phyloP scores from a whole-genome alignment of 305 asterid species.

The Fraxinus platypoda region DNA sequence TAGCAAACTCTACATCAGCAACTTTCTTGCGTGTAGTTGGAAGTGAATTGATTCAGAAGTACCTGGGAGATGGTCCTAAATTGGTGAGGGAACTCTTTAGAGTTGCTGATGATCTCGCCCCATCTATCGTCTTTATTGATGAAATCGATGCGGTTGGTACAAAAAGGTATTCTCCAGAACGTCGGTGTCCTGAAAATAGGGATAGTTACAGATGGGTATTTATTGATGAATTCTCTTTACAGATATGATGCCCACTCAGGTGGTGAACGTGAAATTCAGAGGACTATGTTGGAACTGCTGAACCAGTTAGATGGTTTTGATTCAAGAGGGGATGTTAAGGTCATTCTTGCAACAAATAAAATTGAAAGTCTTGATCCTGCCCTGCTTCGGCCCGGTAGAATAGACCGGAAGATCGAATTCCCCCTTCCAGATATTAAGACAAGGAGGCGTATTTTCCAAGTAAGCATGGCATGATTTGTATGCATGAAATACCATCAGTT shows the following conservation, averaged over 20 bases:
- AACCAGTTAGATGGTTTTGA: slow-evolving; percentile 74
- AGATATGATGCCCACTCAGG: slow-evolving; percentile 97
- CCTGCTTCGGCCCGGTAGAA: slow-evolving; percentile 84
- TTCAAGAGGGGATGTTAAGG: slow-evolving; percentile 90
- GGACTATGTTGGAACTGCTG: slow-evolving; percentile 85
- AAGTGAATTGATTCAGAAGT: slow-evolving; percentile 84
- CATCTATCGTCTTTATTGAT: slow-evolving; percentile 88
- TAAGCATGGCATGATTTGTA: slow-evolving; percentile 23
- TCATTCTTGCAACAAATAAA: slow-evolving; percentile 86
- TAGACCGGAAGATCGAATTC: slow-evolving; percentile 81
- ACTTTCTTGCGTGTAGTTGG: slow-evolving; percentile 96
- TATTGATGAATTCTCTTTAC: slow-evolving; percentile 10
- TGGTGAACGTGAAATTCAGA: slow-evolving; percentile 93
- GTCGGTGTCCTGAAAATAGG: slow-evolving; percentile 7
- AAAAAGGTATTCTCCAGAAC: slow-evolving; percentile 52
- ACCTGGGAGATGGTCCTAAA: slow-evolving; percentile 93
- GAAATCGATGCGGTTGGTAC: slow-evolving; percentile 96
- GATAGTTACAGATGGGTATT: not conserved
- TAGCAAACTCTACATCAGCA: slow-evolving; percentile 92
- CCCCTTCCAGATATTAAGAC: slow-evolving; percentile 96
- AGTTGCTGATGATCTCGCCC: slow-evolving; percentile 92
- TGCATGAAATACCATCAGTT: not conserved
- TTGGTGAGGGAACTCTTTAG: slow-evolving; percentile 89
- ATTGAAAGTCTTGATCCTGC: slow-evolving; percentile 90
- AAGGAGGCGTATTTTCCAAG: slow-evolving; percentile 86